Evolutionary conservation across 441 rosid species (phyloP).

Genomic region (Erodium trifolium): DNA sequence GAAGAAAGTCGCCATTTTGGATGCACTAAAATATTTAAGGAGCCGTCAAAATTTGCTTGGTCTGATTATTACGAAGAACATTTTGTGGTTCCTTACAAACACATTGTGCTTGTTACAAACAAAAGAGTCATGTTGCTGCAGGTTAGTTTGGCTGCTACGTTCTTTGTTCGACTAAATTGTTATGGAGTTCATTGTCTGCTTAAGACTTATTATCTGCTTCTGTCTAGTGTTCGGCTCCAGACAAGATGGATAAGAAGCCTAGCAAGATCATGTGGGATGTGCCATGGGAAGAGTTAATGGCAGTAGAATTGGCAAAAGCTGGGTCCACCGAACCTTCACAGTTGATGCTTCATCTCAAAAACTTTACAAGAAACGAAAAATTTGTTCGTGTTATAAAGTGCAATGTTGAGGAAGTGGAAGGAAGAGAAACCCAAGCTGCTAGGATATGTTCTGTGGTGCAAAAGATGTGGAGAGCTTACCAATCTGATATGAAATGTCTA

Average conservation of each 20-base stretch:
- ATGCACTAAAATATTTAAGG: conserved; percentile 89
- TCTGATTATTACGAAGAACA: conserved; percentile 88
- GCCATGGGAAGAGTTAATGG: conserved; percentile 91
- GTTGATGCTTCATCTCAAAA: conserved; percentile 85
- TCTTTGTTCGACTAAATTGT: background rate
- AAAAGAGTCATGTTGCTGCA: conserved; percentile 80
- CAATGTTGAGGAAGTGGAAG: conserved; percentile 49
- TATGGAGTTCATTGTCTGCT: background rate
- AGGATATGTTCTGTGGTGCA: conserved; percentile 69
- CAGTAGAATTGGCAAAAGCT: conserved; percentile 90
- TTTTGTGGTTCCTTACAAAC: conserved; percentile 68
- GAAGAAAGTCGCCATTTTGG: conserved; percentile 93
- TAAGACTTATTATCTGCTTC: conserved; percentile 17
- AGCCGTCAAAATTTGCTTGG: conserved; percentile 89
- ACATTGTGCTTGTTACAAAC: conserved; percentile 78
- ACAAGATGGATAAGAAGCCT: conserved; percentile 84
- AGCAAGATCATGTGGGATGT: conserved; percentile 97
- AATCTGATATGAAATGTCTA: conserved; percentile 48
- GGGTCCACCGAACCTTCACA: conserved; percentile 73
- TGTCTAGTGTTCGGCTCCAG: conserved; percentile 57
- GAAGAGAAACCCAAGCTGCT: conserved; percentile 64
- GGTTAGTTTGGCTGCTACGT: conserved; percentile 31
- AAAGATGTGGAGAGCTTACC: conserved; percentile 81
- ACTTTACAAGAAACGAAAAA: conserved; percentile 66
- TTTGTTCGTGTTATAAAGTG: conserved; percentile 90